Percentiles rank a stretch among this genome's conserved stretches.
phyloP scores from a whole-genome alignment of 768 basidiomycete species.

The Leccinum disarticulatum region DNA sequence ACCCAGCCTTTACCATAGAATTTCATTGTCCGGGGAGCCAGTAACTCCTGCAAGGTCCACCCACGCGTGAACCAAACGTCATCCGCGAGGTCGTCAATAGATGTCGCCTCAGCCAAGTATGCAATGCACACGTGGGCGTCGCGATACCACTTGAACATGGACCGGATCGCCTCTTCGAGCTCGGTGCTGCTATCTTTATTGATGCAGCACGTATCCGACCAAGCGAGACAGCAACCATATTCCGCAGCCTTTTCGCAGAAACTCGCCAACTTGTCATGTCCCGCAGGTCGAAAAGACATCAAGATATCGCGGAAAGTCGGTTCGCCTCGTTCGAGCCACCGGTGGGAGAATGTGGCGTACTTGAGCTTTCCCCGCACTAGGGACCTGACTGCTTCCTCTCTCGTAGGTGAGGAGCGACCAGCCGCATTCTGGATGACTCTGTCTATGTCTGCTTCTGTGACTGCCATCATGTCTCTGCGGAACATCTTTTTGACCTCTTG shows the following conservation, averaged over 20 bases:
- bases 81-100: slow-evolving; percentile 25
- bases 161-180: slow-evolving; percentile 35
- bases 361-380: slow-evolving; percentile 25
- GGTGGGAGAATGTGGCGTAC: slow-evolving; percentile 31
- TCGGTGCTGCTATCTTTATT: slow-evolving; percentile 36
- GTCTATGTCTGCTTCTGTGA: slow-evolving; percentile 28
- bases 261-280: slow-evolving; percentile 25
- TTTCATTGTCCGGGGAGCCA: slow-evolving; percentile 32
- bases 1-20: slow-evolving; percentile 31
- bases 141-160: slow-evolving; percentile 36
- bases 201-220: slow-evolving; percentile 38
- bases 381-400: slow-evolving; percentile 27
- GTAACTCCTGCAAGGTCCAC: slow-evolving; percentile 32
- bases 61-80: slow-evolving; percentile 35
- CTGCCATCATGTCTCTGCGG: slow-evolving; percentile 23
- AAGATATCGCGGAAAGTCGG: slow-evolving; percentile 30
- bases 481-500: slow-evolving; percentile 34
- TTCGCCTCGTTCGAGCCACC: slow-evolving; percentile 32
- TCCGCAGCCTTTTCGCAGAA: slow-evolving; percentile 30
- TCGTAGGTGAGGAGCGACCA: slow-evolving; percentile 26
- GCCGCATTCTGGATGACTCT: slow-evolving; percentile 16
- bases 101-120: slow-evolving; percentile 32
- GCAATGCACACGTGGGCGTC: slow-evolving; percentile 31
- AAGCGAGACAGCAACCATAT: slow-evolving; percentile 30
- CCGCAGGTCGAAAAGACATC: slow-evolving; percentile 30